Conservation (phyloP, 768 basidiomycete species). For the Kwoniella europaea region DNA sequence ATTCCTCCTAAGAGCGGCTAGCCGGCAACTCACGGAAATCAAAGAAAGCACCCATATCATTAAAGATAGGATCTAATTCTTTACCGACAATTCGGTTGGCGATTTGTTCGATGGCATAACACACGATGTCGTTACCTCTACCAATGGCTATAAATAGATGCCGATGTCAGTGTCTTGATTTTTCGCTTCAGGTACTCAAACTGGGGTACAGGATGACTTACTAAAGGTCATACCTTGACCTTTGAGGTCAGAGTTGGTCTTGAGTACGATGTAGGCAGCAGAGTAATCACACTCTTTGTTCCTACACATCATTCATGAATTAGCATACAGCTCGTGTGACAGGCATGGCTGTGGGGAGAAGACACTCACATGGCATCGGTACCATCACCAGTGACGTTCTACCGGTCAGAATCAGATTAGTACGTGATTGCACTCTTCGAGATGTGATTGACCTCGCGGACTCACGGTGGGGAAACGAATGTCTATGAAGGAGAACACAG, state of each 20-base stretch:
- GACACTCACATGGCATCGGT: slow-evolving; percentile 81
- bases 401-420: not conserved
- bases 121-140: slow-evolving; percentile 94
- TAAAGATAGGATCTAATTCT: slow-evolving; percentile 78
- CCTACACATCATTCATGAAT: slow-evolving; percentile 61
- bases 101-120: slow-evolving; percentile 76
- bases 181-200: not conserved
- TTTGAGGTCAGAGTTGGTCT: slow-evolving; percentile 71
- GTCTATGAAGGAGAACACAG: slow-evolving; percentile 62
- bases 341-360: not conserved
- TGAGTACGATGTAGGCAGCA: slow-evolving; percentile 82
- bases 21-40: slow-evolving; percentile 63
- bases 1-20: not conserved
- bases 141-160: slow-evolving; percentile 45
- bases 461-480: slow-evolving; percentile 81
- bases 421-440: not conserved
- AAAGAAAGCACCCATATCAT: slow-evolving; percentile 90
- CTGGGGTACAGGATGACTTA: slow-evolving; percentile 25
- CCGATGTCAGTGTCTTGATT: not conserved
- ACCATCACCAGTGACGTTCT: slow-evolving; percentile 83
- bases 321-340: not conserved
- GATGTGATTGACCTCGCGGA: not conserved
- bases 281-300: slow-evolving; percentile 96
- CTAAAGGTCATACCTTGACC: slow-evolving; percentile 66
- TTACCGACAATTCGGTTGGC: slow-evolving; percentile 82